These are phyloP conservation scores for Diplocarpon mali DNA, from an alignment of 2,329 filamentous ascomycete genomes.

Conservation along the genomic window DNA sequence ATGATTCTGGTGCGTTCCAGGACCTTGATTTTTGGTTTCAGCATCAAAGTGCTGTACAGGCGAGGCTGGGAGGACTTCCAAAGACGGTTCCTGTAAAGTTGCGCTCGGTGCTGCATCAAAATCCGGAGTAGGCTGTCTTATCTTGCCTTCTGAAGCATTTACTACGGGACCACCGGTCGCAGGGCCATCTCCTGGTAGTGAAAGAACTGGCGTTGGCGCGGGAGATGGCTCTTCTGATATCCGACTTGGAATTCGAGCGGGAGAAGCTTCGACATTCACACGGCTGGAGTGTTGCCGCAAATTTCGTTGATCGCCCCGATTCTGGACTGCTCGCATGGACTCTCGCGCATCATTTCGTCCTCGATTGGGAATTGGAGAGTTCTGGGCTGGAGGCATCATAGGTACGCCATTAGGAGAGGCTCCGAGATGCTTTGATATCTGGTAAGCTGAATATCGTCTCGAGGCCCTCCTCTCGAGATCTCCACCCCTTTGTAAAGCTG, in stretches of 20 bases:
- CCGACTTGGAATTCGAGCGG: conserved; percentile 45
- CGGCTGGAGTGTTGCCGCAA: conserved; percentile 32
- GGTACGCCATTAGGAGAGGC: conserved; percentile 72
- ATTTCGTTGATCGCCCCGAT: conserved; percentile 43
- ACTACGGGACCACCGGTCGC: conserved; percentile 23
- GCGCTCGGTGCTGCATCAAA: conserved; percentile 35
- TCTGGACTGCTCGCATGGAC: conserved; percentile 64
- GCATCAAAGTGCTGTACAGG: conserved; percentile 6
- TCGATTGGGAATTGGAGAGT: conserved; percentile 73
- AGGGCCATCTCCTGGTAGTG: conserved; percentile 29
- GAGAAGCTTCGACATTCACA: conserved; percentile 46
- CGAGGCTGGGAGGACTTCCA: conserved; percentile 33
- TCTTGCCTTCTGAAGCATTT: conserved; percentile 56
- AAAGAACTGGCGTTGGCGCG: conserved; percentile 21
- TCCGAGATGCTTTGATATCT: conserved; percentile 89
- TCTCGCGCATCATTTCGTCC: conserved; percentile 68
- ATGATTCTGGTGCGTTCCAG: conserved; percentile 13
- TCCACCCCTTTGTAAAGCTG: conserved; percentile 80
- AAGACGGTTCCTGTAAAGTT: conserved; percentile 46
- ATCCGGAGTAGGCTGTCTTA: conserved; percentile 16
- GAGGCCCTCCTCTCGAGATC: conserved; percentile 89
- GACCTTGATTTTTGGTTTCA: conserved; percentile 5
- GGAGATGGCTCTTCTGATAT: conserved; percentile 44
- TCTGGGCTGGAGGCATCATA: conserved; percentile 75
- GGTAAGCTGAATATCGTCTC: conserved; percentile 87